Evolutionary conservation across 2,329 filamentous ascomycete species (phyloP).

Genomic region (Cladosporium phlei): DNA sequence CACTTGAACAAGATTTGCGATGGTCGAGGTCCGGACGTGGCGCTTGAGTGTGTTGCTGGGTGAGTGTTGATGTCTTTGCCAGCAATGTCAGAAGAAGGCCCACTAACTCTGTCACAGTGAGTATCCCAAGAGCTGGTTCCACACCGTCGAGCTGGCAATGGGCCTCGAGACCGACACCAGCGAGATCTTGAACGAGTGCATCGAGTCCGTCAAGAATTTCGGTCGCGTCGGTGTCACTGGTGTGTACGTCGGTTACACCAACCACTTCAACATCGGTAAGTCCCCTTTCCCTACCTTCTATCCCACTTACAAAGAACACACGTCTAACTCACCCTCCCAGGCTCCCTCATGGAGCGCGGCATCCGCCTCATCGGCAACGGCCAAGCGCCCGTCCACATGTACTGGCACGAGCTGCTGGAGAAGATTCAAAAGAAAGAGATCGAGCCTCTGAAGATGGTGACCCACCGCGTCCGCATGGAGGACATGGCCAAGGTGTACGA

Average conservation of each 20-base stretch:
- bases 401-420: conserved; percentile 73
- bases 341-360: conserved; percentile 80
- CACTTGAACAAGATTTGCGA: conserved; percentile 69
- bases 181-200: conserved; percentile 76
- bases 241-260: conserved; percentile 62
- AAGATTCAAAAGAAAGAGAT: conserved; percentile 64
- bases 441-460: conserved; percentile 74
- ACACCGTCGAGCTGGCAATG: conserved; percentile 54
- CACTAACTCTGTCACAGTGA: too few species aligned
- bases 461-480: conserved; percentile 60
- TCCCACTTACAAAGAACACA: conserved; percentile 1
- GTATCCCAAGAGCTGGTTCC: conserved; percentile 58
- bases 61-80: too few species aligned
- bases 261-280: conserved; percentile 72
- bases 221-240: conserved; percentile 75
- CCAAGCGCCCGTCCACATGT: conserved; percentile 71
- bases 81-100: too few species aligned
- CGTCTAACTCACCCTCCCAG: conserved; percentile 27
- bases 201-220: conserved; percentile 65
- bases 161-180: conserved; percentile 81
- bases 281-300: too few species aligned
- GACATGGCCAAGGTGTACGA: conserved; percentile 50
- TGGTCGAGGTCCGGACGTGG: conserved; percentile 66
- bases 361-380: conserved; percentile 69
- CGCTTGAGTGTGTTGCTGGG: conserved; percentile 64